Evolutionary conservation across 768 basidiomycete species (phyloP).

Genomic region (Russula abietina): DNA sequence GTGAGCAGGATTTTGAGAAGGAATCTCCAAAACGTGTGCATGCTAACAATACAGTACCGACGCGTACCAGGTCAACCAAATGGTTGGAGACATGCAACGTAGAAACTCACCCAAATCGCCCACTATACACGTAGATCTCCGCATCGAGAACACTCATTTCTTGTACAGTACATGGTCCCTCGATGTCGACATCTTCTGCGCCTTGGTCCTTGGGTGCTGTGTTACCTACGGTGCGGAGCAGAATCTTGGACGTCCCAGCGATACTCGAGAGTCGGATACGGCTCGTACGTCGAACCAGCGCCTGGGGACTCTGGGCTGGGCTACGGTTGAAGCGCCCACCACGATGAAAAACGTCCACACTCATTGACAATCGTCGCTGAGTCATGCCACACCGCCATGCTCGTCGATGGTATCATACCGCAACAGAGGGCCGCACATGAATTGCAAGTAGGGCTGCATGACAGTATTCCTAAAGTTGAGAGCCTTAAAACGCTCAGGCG

Average conservation of each 20-base stretch:
- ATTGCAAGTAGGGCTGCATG: constrained; percentile 79
- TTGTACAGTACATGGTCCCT: constrained; percentile 31
- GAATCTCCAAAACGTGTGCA: constrained; percentile 94
- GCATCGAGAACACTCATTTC: constrained; percentile 47
- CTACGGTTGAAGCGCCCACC: too few relatives aligned
- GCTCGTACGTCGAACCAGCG: constrained; percentile 73
- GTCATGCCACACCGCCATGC: constrained; percentile 78
- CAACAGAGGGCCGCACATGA: constrained; percentile 89
- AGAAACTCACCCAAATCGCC: constrained; percentile 47
- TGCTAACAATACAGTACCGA: constrained; percentile 42
- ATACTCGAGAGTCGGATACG: constrained; percentile 61
- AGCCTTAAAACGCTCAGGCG: too few relatives aligned
- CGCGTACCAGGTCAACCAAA: not conserved
- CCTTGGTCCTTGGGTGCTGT: too few relatives aligned
- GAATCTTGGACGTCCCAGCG: constrained; percentile 66
- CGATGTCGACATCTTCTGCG: not conserved
- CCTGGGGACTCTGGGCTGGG: too few relatives aligned
- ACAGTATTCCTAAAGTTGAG: too few relatives aligned
- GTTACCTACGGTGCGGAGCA: constrained; percentile 8
- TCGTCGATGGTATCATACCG: constrained; percentile 85
- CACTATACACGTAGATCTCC: constrained; percentile 66
- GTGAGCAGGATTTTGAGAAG: constrained; percentile 73
- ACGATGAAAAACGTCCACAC: too few relatives aligned
- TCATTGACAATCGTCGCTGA: constrained; percentile 85
- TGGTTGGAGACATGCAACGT: not conserved